Conservation (phyloP, 2,329 filamentous ascomycete species). For the Apiospora koreana region DNA sequence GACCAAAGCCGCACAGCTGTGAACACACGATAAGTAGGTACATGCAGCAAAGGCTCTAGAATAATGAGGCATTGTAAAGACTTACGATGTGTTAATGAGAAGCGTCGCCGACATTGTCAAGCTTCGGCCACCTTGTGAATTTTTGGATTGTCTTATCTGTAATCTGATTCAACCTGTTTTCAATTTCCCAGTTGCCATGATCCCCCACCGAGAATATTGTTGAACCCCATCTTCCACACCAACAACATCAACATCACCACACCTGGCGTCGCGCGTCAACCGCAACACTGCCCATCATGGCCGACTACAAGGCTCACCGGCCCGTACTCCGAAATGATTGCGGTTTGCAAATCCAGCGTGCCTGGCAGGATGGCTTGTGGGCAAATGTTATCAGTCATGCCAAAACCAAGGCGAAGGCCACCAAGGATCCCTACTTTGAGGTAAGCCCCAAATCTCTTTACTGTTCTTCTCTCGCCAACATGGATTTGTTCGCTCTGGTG, state of each 20-base stretch:
- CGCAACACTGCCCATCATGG: conserved; percentile 16
- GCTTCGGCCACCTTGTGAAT: not conserved
- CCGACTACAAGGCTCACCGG: conserved; percentile 12
- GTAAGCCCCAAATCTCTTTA: conserved; percentile 36
- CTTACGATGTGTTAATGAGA: not conserved
- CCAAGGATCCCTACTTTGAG: conserved; percentile 58
- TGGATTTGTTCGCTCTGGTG: conserved; percentile 10
- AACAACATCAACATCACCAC: not conserved
- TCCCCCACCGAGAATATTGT: conserved; percentile 18
- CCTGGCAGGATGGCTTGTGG: conserved; percentile 58
- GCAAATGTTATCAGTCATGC: conserved; percentile 50
- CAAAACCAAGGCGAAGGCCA: conserved; percentile 49
- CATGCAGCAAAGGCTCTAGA: not conserved
- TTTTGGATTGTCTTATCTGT: not conserved
- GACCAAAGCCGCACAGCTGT: not conserved
- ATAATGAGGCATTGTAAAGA: not conserved
- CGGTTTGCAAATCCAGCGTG: conserved; percentile 51
- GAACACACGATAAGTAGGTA: not conserved
- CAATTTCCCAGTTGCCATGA: conserved; percentile 19
- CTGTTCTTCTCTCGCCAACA: not conserved
- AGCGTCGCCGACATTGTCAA: not conserved
- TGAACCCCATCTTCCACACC: conserved; percentile 3
- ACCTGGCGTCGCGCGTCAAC: not conserved
- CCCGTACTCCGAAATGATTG: conserved; percentile 20
- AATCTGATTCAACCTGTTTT: not conserved